phyloP scores from a whole-genome alignment of 2,329 filamentous ascomycete genomes.

The Xylaria sp. region DNA sequence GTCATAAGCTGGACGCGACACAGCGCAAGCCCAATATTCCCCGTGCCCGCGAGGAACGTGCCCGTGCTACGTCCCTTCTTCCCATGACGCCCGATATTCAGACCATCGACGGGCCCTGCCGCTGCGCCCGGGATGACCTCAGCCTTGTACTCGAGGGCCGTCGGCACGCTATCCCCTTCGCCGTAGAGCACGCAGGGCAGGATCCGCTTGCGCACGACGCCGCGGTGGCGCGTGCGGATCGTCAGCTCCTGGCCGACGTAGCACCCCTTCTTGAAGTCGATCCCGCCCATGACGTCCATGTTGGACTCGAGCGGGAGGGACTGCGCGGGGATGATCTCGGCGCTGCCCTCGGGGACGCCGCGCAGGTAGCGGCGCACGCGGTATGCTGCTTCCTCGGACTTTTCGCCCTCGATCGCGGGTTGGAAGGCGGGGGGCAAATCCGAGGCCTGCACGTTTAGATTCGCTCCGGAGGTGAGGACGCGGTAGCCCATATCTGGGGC shows the following conservation, averaged over 20 bases:
- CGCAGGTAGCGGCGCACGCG: constrained; percentile 76
- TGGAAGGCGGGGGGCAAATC: constrained; percentile 43
- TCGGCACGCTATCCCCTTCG: constrained; percentile 46
- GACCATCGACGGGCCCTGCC: constrained; percentile 36
- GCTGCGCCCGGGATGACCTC: not conserved
- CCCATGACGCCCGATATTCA: constrained; percentile 56
- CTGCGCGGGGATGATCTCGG: constrained; percentile 72
- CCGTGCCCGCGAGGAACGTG: constrained; percentile 78
- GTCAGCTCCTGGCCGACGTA: constrained; percentile 97
- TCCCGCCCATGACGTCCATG: constrained; percentile 81
- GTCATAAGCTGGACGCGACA: constrained; percentile 94
- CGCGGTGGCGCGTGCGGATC: constrained; percentile 91
- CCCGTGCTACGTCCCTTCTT: constrained; percentile 74
- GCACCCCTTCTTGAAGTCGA: constrained; percentile 95
- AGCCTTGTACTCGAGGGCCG: constrained; percentile 54
- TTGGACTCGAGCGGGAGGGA: constrained; percentile 89
- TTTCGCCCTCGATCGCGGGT: constrained; percentile 42
- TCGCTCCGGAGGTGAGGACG: constrained; percentile 37
- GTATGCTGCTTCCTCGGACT: constrained; percentile 66
- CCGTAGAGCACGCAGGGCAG: constrained; percentile 79
- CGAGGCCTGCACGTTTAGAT: constrained; percentile 33
- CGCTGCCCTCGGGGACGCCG: constrained; percentile 84
- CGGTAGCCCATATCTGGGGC: constrained; percentile 63
- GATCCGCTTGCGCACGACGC: constrained; percentile 89
- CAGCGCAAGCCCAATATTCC: constrained; percentile 85